These are phyloP conservation scores for Mucor circinelloides DNA, from an alignment of 371 early-diverging fungal species.

Conservation along the genomic window DNA sequence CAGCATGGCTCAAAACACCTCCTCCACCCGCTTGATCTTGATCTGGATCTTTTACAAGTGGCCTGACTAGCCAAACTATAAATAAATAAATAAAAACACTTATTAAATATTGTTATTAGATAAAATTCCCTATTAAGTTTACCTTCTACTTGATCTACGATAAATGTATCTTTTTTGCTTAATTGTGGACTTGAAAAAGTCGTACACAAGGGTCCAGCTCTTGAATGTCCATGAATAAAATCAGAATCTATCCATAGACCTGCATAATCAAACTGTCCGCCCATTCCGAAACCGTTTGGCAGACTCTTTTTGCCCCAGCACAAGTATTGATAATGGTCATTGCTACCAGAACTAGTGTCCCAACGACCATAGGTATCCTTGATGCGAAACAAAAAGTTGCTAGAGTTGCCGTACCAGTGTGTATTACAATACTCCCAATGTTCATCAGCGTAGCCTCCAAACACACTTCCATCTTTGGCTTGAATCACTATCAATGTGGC, in stretches of 20 bases:
- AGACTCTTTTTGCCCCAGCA: conserved; percentile 83
- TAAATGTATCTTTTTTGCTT: conserved; percentile 58
- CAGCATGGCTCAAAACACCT: conserved; percentile 70
- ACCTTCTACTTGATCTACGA: conserved; percentile 77
- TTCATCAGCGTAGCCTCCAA: conserved; percentile 79
- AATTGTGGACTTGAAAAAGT: conserved; percentile 71
- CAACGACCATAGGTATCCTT: conserved; percentile 1
- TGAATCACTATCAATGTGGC: conserved; percentile 48
- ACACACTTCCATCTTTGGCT: conserved; percentile 54
- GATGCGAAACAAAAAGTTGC: conserved; percentile 65
- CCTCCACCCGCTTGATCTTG: conserved; percentile 41
- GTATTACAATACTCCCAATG: conserved; percentile 57
- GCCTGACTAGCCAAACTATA: conserved; percentile 74
- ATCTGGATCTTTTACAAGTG: conserved; percentile 57
- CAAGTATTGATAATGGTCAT: conserved; percentile 81
- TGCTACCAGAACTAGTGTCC: conserved; percentile 50
- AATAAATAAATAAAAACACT: neutral
- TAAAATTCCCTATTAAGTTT: neutral
- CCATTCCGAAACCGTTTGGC: conserved; percentile 86
- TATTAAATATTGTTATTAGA: neutral
- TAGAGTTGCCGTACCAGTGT: conserved; percentile 72
- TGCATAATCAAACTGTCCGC: conserved; percentile 84
- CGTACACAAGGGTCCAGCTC: conserved; percentile 68
- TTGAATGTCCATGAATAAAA: conserved; percentile 76
- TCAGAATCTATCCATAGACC: conserved; percentile 78